These are phyloP conservation scores for Choanephora cucurbitarum DNA, from an alignment of 371 early-diverging fungal genomes.

Conservation along the genomic window DNA sequence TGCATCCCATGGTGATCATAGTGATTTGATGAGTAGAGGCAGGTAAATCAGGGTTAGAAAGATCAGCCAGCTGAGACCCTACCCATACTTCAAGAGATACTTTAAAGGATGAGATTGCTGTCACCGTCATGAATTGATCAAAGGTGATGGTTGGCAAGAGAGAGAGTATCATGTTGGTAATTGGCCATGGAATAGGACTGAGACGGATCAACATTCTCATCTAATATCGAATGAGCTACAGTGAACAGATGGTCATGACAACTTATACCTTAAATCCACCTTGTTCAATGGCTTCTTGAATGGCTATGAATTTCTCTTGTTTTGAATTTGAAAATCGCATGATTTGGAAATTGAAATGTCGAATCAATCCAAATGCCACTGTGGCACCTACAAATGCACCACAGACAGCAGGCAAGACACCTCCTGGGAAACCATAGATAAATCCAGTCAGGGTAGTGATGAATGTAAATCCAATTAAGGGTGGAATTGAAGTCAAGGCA, in stretches of 20 bases:
- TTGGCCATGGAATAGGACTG: constrained; percentile 49
- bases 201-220: constrained; percentile 47
- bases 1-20: constrained; percentile 32
- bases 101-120: constrained; percentile 36
- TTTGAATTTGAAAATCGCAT: constrained; percentile 34
- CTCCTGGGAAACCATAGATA: constrained; percentile 30
- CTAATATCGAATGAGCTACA: too few species aligned
- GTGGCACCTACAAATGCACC: constrained; percentile 37
- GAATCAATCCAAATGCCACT: constrained; percentile 28
- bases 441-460: constrained; percentile 37
- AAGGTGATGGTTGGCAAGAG: constrained; percentile 30
- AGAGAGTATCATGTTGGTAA: constrained; percentile 39
- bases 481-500: constrained; percentile 41
- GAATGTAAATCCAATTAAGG: constrained; percentile 44
- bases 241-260: too few species aligned
- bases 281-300: constrained; percentile 50
- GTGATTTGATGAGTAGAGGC: constrained; percentile 43
- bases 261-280: constrained; percentile 47
- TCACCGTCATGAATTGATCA: constrained; percentile 23
- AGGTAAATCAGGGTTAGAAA: constrained; percentile 45
- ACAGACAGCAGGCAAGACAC: constrained; percentile 25
- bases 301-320: constrained; percentile 42
- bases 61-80: constrained; percentile 47
- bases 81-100: constrained; percentile 49
- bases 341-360: constrained; percentile 33